Base-by-base conservation (phyloP, 495 filamentous ascomycete species). In the Tuber melanosporum region DNA sequence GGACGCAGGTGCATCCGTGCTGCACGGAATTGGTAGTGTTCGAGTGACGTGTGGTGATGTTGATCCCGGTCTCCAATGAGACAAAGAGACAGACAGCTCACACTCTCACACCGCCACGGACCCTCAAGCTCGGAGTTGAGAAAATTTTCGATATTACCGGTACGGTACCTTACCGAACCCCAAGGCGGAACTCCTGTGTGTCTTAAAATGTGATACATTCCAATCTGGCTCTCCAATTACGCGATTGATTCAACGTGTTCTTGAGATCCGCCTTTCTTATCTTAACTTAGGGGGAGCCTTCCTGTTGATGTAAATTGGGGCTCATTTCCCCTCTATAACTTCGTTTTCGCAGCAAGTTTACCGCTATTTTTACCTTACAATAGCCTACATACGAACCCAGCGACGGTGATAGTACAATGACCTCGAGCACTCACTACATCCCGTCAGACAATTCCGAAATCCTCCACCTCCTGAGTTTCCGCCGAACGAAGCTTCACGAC, bases 391-490 rank as follows among this genome's bases (percentile, higher is more conserved):
- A 62, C 52, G 32, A 2, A 4, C 32, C 57, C 14, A 36, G 26
- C 26, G 57, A 15, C 57, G 22, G 22, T 12, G 36, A 44, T 52
- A 52, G n/a, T 19, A 36, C 26, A 32, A 66, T 66, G 57, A 15
- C 12, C 26, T 66, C 57, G 32, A 72, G 71, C 42, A 32, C 71
- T 17, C 49, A 32, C 32, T 72, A 57, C 46, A 26, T 32, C 71
- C 26, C 42, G 14, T 52, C 42, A 2, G 71, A 74, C 70, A 74
- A 39, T 71, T 32, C 32, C 78, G 12, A 73, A 75, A 26, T 41
- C 76, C 43, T 73, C 73, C 44, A 75, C 78, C 39, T 79, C 72
- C 70, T 77, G 44, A 46, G 57, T 17, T 66, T 66, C 57, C 26
- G 26, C 26, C 73, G 78, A 43, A 71, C 74, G 26, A 77, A 79